Evolutionary conservation across 495 filamentous ascomycete genomes (phyloP).

Genomic region (Neurospora sp.): DNA sequence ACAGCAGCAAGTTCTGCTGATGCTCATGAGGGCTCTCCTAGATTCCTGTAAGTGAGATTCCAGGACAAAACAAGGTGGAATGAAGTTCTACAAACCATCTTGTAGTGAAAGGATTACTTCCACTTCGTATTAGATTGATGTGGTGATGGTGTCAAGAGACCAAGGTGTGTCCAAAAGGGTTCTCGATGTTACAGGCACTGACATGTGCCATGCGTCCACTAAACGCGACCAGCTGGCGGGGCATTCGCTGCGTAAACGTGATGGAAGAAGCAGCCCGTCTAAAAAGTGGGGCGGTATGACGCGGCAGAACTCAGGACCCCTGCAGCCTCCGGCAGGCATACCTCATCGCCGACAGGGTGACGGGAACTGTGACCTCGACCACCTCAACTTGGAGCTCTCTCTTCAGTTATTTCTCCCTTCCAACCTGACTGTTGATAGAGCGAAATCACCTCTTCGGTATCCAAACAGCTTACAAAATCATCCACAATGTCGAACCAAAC

Average conservation of each 20-base stretch:
- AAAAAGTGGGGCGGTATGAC: background rate
- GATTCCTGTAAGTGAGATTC: slow-evolving; percentile 3
- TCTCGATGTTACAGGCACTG: background rate
- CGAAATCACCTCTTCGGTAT: background rate
- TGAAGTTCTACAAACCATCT: background rate
- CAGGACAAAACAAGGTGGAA: background rate
- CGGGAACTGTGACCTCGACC: background rate
- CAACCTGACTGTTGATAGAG: background rate
- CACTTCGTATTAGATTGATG: background rate
- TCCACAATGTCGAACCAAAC: slow-evolving; percentile 18
- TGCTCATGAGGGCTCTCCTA: slow-evolving; percentile 97
- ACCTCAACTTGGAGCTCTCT: background rate
- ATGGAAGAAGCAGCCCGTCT: background rate
- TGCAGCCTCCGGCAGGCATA: background rate
- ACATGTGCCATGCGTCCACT: background rate
- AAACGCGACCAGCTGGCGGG: background rate
- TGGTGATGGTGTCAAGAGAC: background rate
- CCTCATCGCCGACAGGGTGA: background rate
- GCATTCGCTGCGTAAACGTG: background rate
- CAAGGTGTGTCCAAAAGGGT: background rate
- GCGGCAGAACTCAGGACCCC: background rate
- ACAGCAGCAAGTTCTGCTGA: slow-evolving; percentile 86
- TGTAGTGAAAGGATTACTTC: background rate
- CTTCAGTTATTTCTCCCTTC: background rate
- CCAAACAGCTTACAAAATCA: slow-evolving; percentile 1